Conservation (phyloP, 257 asterid genomes). For the Capsicum rhomboideum region DNA sequence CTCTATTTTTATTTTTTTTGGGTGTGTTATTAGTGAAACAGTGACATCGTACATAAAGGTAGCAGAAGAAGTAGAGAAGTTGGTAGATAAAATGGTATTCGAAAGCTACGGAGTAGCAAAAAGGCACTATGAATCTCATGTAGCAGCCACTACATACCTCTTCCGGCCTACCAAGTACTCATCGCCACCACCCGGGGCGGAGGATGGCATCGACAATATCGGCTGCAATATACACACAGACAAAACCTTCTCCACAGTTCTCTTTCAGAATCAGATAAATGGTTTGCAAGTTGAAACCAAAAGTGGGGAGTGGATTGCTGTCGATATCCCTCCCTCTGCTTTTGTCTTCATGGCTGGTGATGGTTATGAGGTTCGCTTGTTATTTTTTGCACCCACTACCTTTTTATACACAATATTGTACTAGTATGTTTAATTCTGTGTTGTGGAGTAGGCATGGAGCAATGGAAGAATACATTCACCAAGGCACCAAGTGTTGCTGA, state of each 20-base stretch:
- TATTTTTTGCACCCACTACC: too few species aligned
- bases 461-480: slow-evolving; percentile 48
- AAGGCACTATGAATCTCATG: slow-evolving; percentile 33
- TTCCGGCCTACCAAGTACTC: slow-evolving; percentile 37
- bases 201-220: neutral
- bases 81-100: slow-evolving; percentile 48
- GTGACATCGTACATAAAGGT: slow-evolving; percentile 26
- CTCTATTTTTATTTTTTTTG: too few species aligned
- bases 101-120: slow-evolving; percentile 41
- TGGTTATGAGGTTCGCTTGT: slow-evolving; percentile 24
- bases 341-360: slow-evolving; percentile 65
- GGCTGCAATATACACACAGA: slow-evolving; percentile 52
- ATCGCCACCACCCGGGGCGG: slow-evolving; percentile 5
- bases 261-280: slow-evolving; percentile 47
- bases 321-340: slow-evolving; percentile 40
- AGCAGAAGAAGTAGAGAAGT: slow-evolving; percentile 36
- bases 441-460: slow-evolving; percentile 55
- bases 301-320: slow-evolving; percentile 43
- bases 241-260: slow-evolving; percentile 43
- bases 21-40: slow-evolving; percentile 8
- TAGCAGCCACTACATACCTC: slow-evolving; percentile 38
- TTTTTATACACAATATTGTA: too few species aligned
- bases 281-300: slow-evolving; percentile 44
- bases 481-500: slow-evolving; percentile 42
- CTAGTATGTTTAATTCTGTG: neutral